These are phyloP conservation scores for Metschnikowia hibisci DNA, from an alignment of 805 yeast species.

Conservation along the genomic window DNA sequence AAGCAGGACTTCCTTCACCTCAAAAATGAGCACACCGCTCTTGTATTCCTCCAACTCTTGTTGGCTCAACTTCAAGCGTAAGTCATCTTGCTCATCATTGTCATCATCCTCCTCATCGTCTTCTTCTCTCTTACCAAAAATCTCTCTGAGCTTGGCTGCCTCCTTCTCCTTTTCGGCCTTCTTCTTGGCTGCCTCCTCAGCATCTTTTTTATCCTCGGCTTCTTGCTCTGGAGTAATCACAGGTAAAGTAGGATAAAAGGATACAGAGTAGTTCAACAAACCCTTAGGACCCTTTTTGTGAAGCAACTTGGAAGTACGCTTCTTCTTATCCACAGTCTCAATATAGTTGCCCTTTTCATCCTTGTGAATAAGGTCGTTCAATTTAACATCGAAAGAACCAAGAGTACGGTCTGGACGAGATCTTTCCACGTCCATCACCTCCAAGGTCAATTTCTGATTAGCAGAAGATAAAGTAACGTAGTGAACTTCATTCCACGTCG, in stretches of 20 bases:
- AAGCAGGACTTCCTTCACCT: constrained; percentile 57
- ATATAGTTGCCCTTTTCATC: constrained; percentile 60
- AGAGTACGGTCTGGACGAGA: constrained; percentile 78
- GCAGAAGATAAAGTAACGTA: constrained; percentile 81
- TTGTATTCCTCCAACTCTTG: constrained; percentile 54
- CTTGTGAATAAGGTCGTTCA: constrained; percentile 63
- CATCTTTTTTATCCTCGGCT: constrained; percentile 36
- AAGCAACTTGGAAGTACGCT: constrained; percentile 59
- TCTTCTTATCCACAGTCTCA: constrained; percentile 53
- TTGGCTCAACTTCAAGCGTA: constrained; percentile 48
- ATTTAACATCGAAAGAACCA: constrained; percentile 73
- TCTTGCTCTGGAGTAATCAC: constrained; percentile 75
- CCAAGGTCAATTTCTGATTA: constrained; percentile 76
- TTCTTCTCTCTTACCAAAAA: constrained; percentile 20
- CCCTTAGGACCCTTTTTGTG: constrained; percentile 85
- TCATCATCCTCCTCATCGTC: constrained; percentile 32
- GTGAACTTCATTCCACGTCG: constrained; percentile 79
- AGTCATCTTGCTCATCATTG: constrained; percentile 25
- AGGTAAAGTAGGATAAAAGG: constrained; percentile 82
- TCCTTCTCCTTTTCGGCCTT: constrained; percentile 28
- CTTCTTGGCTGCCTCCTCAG: constrained; percentile 24
- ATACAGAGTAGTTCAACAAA: constrained; percentile 60
- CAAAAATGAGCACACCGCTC: constrained; percentile 74
- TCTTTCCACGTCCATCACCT: constrained; percentile 88
- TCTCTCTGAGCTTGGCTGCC: constrained; percentile 11